These are phyloP conservation scores for Adiantum capillusveneris DNA, from an alignment of 75 land plant genomes.

Conservation along the genomic window DNA sequence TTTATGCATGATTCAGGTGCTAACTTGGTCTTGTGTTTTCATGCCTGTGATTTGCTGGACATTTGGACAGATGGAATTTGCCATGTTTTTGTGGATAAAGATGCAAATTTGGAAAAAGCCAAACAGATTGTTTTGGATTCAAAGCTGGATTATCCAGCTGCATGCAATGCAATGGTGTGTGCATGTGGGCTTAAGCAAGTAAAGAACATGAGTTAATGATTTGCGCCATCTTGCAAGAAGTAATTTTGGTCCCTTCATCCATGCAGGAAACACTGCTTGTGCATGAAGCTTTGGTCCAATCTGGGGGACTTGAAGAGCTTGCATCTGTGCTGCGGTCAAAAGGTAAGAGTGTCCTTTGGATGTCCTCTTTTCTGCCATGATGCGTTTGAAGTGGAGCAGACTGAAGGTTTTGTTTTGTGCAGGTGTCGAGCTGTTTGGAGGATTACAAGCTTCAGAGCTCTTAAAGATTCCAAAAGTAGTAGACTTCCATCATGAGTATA, in stretches of 20 bases:
- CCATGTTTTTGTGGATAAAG: slow-evolving; percentile 92
- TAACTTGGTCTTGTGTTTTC: background rate
- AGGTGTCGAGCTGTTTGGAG: slow-evolving; percentile 87
- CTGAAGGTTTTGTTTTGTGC: slow-evolving; percentile 13
- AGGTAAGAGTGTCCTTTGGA: slow-evolving; percentile 32
- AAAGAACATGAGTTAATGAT: no score
- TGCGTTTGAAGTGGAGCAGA: no score
- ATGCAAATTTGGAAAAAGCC: slow-evolving; percentile 70
- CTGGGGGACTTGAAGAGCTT: slow-evolving; percentile 53
- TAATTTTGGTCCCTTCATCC: background rate
- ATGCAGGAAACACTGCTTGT: slow-evolving; percentile 90
- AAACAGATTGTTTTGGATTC: slow-evolving; percentile 79
- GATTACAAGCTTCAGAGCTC: slow-evolving; percentile 47
- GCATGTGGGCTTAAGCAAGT: no score
- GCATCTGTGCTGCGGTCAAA: slow-evolving; percentile 42
- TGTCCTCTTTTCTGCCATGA: no score
- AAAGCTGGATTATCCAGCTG: slow-evolving; percentile 92
- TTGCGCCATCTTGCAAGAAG: no score
- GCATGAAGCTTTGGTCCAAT: slow-evolving; percentile 52
- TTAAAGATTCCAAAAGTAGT: slow-evolving; percentile 46
- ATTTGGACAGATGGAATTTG: slow-evolving; percentile 78
- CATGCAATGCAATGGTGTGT: slow-evolving; percentile 96
- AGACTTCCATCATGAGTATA: slow-evolving; percentile 82
- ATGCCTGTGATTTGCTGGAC: background rate
- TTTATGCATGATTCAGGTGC: background rate